Conservation (phyloP, 768 basidiomycete species). For the Lactarius indigo region DNA sequence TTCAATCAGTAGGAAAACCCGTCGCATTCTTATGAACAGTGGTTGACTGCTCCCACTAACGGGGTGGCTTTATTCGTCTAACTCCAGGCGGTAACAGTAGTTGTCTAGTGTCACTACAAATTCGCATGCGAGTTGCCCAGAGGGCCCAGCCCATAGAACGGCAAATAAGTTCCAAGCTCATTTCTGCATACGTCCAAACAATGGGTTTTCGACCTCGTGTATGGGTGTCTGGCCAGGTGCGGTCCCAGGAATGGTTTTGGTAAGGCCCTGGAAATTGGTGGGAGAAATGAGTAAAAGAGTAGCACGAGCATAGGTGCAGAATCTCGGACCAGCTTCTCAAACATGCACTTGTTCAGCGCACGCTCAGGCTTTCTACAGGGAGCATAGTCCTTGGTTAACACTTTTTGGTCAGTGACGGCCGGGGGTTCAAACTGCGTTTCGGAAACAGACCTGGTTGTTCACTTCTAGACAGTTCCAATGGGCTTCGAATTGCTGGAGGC, state of each 20-base stretch:
- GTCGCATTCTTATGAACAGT: not conserved
- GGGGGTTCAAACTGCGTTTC: not conserved
- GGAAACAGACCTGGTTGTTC: slow-evolving; percentile 82
- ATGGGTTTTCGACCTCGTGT: slow-evolving; percentile 84
- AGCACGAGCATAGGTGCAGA: not conserved
- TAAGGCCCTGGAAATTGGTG: slow-evolving; percentile 62
- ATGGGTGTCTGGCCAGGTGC: slow-evolving; percentile 78
- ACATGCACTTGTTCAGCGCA: slow-evolving; percentile 88
- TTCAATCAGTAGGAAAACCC: not conserved
- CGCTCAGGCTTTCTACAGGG: slow-evolving; percentile 87
- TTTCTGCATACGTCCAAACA: slow-evolving; percentile 84
- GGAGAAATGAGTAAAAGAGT: not conserved
- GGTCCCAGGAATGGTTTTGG: slow-evolving; percentile 87
- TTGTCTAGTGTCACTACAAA: slow-evolving; percentile 15
- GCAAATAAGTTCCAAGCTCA: slow-evolving; percentile 33
- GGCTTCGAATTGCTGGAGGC: slow-evolving; percentile 76
- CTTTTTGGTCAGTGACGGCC: not conserved
- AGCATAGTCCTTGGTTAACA: slow-evolving; percentile 67
- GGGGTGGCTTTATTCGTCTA: slow-evolving; percentile 5
- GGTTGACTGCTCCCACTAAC: not conserved
- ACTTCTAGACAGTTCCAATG: slow-evolving; percentile 95
- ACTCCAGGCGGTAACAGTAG: not conserved
- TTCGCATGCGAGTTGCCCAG: not conserved
- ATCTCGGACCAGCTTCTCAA: slow-evolving; percentile 84
- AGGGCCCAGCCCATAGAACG: not conserved